Base-by-base conservation (phyloP, 73 alveolate species). In the Effrenium voratum region DNA sequence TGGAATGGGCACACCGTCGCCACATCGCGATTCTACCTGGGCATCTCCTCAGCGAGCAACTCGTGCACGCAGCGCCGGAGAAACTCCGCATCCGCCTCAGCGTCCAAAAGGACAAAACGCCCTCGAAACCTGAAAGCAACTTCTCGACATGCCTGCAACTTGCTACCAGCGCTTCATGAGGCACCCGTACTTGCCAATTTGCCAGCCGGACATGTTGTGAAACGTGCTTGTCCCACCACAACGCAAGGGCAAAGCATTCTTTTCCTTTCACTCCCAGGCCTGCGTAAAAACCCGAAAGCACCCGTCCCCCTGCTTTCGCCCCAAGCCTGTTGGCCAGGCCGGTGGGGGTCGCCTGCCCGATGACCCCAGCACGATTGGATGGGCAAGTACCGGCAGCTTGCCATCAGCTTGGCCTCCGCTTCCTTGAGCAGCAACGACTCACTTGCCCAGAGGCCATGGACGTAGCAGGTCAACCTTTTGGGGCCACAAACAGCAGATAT, bases 301-400 rank as follows among this genome's bases (percentile, higher is more conserved):
- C n/a, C n/a, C n/a, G n/a, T n/a, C n/a, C n/a, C n/a, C n/a, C n/a
- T n/a, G n/a, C n/a, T n/a, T n/a, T n/a, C n/a, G n/a, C n/a, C n/a
- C 32, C 77, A 41, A 0, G 95, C 95, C 85, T 88, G 70, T 73
- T 88, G 95, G 16, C 95, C 95, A 28, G 98, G 98, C 28, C 98
- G 87, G 49, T 91, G 98, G 15, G 98, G 98, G 50, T 91, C 98
- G 1, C 98, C 98, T 30, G 98, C 98, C 13, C 98, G 98, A 72
- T 91, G 98, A 36, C 98, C 98, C 98, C 98, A 91, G 47, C 40
- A 46, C 5, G 98, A 91, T 47, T 46, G 72, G 72, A 91, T 91
- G 46, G 98, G 98, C 98, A 50, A 26, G 46, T 72, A 91, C 79
- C 98, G 90, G 47, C 98, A 91, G 16, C 49, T 38, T 3, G 91